A percentile compares a stretch with the other conserved stretches of the same genome.
Conservation (phyloP, 208 protist species). For the Acanthamoeba castellanii region DNA sequence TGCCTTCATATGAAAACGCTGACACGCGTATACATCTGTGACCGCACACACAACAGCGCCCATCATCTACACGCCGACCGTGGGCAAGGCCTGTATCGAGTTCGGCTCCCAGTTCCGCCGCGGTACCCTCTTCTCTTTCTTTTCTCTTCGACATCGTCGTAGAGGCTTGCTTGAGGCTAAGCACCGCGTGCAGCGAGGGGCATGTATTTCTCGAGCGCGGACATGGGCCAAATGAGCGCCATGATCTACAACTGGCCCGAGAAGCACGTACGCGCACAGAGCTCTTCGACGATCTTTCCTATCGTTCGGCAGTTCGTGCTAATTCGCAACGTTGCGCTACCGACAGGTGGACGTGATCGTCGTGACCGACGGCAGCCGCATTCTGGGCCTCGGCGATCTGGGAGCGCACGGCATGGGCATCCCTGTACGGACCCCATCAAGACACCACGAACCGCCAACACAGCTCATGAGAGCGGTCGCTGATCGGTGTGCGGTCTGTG, state of each 20-base stretch:
- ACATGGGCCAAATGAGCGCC: constrained; percentile 91
- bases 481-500: neutral
- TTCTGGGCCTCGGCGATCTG: constrained; percentile 95
- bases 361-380: constrained; percentile 96
- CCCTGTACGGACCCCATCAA: constrained; percentile 18
- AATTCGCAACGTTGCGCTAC: neutral
- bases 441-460: too few relatives aligned
- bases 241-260: constrained; percentile 92
- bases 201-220: constrained; percentile 92
- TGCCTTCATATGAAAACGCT: too few relatives aligned
- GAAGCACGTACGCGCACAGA: constrained; percentile 19
- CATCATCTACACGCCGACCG: constrained; percentile 90
- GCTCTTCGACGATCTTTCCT: neutral
- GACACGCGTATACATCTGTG: constrained; percentile 41
- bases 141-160: neutral
- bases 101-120: constrained; percentile 84
- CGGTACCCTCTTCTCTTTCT: neutral
- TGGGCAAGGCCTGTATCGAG: constrained; percentile 42
- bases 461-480: too few relatives aligned
- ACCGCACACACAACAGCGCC: neutral
- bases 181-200: constrained; percentile 88
- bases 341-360: constrained; percentile 92
- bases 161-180: neutral
- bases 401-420: constrained; percentile 96
- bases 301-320: neutral